A percentile compares a stretch with the other conserved stretches of the same genome.
phyloP scores from a whole-genome alignment of 306 rosid genomes.

The Vigna radiata region DNA sequence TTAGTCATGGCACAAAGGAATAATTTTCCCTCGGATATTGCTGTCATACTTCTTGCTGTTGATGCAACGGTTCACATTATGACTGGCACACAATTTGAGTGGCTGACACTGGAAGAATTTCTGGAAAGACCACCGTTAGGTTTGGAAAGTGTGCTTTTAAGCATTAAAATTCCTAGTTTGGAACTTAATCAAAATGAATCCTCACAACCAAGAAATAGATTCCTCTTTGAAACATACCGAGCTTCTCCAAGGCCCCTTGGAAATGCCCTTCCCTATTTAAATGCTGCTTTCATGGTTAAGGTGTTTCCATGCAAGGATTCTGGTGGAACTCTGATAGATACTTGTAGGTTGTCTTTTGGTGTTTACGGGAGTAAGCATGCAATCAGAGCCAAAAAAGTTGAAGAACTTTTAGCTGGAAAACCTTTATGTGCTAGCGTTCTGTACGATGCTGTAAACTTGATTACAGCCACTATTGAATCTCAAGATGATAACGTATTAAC shows the following conservation, averaged over 20 bases:
- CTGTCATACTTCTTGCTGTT: slow-evolving; percentile 78
- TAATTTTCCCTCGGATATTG: slow-evolving; percentile 89
- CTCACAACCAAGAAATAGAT: slow-evolving; percentile 38
- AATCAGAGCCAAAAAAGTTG: slow-evolving; percentile 72
- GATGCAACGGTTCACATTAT: slow-evolving; percentile 69
- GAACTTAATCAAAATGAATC: slow-evolving; percentile 46
- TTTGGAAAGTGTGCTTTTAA: slow-evolving; percentile 62
- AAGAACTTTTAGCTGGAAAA: slow-evolving; percentile 69
- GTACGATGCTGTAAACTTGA: slow-evolving; percentile 62
- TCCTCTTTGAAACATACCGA: slow-evolving; percentile 78
- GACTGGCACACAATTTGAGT: slow-evolving; percentile 59
- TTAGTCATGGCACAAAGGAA: slow-evolving; percentile 86
- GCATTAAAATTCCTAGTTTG: slow-evolving; percentile 69
- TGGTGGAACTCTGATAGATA: slow-evolving; percentile 50
- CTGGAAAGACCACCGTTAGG: slow-evolving; percentile 69
- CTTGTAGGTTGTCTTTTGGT: slow-evolving; percentile 74
- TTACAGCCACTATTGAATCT: slow-evolving; percentile 56
- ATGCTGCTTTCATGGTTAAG: slow-evolving; percentile 84
- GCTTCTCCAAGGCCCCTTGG: slow-evolving; percentile 90
- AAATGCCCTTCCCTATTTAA: slow-evolving; percentile 71
- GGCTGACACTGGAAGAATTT: slow-evolving; percentile 70
- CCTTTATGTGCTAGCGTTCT: slow-evolving; percentile 52
- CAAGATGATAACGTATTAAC: slow-evolving; percentile 57
- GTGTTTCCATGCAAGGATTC: slow-evolving; percentile 60
- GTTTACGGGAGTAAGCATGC: slow-evolving; percentile 79